Conservation (phyloP, 2,329 filamentous ascomycete genomes). For the Dichotomopilus funicola region DNA sequence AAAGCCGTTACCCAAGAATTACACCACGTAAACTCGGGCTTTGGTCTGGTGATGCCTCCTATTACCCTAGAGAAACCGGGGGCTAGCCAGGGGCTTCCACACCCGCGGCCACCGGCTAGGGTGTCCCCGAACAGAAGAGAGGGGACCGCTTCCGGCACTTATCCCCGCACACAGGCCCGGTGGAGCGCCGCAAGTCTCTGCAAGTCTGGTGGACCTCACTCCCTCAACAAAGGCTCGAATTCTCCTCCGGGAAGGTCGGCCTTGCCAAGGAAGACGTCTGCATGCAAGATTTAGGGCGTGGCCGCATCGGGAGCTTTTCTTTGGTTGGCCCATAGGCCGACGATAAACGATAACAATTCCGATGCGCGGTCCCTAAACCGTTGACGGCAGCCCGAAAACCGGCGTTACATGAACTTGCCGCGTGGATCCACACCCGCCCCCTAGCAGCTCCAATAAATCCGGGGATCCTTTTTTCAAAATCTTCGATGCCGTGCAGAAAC, state of each 20-base stretch:
- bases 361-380: background rate
- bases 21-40: slow-evolving; percentile 10
- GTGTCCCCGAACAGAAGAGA: background rate
- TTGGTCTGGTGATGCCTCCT: slow-evolving; percentile 14
- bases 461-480: background rate
- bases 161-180: background rate
- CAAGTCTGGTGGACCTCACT: background rate
- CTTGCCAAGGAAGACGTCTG: background rate
- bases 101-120: background rate
- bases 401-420: slow-evolving; percentile 1
- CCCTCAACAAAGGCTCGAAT: too few relatives aligned
- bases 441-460: too few relatives aligned
- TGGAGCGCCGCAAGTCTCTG: background rate
- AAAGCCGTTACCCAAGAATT: slow-evolving; percentile 10
- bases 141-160: background rate
- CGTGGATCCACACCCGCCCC: slow-evolving; percentile 3
- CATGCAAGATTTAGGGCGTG: slow-evolving; percentile 3
- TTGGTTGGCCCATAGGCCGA: slow-evolving; percentile 11
- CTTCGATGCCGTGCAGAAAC: background rate
- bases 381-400: slow-evolving; percentile 5
- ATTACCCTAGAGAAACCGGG: slow-evolving; percentile 17
- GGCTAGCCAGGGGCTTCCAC: background rate
- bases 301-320: background rate
- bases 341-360: slow-evolving; percentile 10
- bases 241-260: slow-evolving; percentile 5